Percentiles rank a stretch among this genome's conserved stretches.
These are phyloP conservation scores for Russula ochroleuca DNA, from an alignment of 768 basidiomycete species.

Conservation along the genomic window DNA sequence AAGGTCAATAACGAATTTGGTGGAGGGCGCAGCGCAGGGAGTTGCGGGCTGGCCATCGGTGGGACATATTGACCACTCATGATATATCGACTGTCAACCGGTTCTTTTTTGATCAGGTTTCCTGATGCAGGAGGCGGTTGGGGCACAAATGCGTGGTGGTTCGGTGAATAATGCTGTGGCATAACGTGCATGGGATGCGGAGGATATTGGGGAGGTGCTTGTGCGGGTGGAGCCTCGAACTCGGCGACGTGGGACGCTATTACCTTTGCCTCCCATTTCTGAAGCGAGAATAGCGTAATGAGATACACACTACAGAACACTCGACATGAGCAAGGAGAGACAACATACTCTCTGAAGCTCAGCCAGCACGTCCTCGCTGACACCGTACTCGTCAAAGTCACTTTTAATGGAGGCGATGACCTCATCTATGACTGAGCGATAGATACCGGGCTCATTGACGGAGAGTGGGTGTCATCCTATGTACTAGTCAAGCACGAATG, in stretches of 20 bases:
- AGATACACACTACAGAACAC: constrained; percentile 25
- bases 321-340: constrained; percentile 22
- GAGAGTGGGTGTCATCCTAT: constrained; percentile 48
- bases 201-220: constrained; percentile 46
- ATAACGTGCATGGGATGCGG: constrained; percentile 55
- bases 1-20: constrained; percentile 22
- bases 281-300: constrained; percentile 22
- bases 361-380: constrained; percentile 81
- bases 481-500: constrained; percentile 52
- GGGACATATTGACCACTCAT: constrained; percentile 54
- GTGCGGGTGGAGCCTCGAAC: constrained; percentile 59
- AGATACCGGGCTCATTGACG: constrained; percentile 75
- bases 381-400: constrained; percentile 97
- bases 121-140: constrained; percentile 38
- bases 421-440: constrained; percentile 95
- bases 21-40: constrained; percentile 39
- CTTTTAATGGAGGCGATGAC: constrained; percentile 81
- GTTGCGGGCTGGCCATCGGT: constrained; percentile 58
- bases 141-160: constrained; percentile 37
- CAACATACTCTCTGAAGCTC: constrained; percentile 82
- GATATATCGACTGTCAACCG: constrained; percentile 65
- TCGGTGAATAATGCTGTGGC: constrained; percentile 32
- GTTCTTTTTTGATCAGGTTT: constrained; percentile 68
- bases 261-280: constrained; percentile 98
- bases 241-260: constrained; percentile 93